These are phyloP conservation scores for Micractinium conductrix DNA, from an alignment of 139 green algal species.

Conservation along the genomic window DNA sequence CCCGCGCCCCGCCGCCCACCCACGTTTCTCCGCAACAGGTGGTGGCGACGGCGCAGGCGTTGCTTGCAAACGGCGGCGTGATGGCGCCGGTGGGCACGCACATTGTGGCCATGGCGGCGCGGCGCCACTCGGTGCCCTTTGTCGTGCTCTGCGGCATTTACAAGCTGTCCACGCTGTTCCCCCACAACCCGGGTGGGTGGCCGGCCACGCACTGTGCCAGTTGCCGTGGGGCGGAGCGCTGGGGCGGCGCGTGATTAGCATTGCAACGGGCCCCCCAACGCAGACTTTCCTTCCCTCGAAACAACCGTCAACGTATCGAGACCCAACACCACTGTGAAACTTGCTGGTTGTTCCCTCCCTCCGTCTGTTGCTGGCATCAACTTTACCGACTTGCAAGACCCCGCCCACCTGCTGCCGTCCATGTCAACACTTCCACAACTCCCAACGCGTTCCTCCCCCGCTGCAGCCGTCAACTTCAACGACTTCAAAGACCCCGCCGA, in stretches of 20 bases:
- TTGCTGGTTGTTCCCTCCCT: too few relatives aligned
- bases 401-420: too few relatives aligned
- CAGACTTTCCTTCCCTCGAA: too few relatives aligned
- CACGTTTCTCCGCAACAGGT: conserved; percentile 62
- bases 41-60: conserved; percentile 85
- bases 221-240: conserved; percentile 32
- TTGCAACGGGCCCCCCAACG: too few relatives aligned
- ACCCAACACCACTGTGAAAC: too few relatives aligned
- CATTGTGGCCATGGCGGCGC: conserved; percentile 88
- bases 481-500: conserved; percentile 75
- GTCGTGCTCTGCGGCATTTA: conserved; percentile 95
- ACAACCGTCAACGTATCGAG: too few relatives aligned
- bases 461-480: conserved; percentile 45
- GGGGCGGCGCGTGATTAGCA: too few relatives aligned
- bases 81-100: conserved; percentile 82
- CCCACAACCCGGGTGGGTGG: conserved; percentile 81
- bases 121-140: conserved; percentile 89
- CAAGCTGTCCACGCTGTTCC: conserved; percentile 94
- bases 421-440: too few relatives aligned
- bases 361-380: too few relatives aligned
- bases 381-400: too few relatives aligned
- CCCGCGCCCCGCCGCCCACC: too few relatives aligned
- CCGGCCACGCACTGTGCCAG: too few relatives aligned
- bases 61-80: conserved; percentile 96
- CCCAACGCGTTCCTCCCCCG: not conserved